phyloP scores from a whole-genome alignment of 163 green algal genomes.

The Chlorella variabilis region DNA sequence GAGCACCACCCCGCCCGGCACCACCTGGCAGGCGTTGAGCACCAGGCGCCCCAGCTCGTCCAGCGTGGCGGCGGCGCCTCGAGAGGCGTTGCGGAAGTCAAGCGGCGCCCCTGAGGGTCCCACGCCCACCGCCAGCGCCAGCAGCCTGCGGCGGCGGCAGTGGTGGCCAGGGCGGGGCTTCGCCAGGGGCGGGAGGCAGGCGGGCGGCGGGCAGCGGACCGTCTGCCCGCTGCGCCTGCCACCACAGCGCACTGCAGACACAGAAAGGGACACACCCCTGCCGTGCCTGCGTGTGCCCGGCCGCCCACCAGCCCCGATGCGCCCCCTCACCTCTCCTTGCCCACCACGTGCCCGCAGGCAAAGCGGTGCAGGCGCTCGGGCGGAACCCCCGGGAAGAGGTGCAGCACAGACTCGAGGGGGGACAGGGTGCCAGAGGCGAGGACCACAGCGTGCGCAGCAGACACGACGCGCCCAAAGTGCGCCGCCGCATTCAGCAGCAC shows the following conservation, averaged over 20 bases:
- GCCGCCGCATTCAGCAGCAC: slow-evolving; percentile 90
- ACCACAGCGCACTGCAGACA: no score
- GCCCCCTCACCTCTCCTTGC: slow-evolving; percentile 40
- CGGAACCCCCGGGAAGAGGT: slow-evolving; percentile 80
- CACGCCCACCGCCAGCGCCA: slow-evolving; percentile 73
- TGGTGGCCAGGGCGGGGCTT: background rate
- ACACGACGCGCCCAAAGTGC: slow-evolving; percentile 78
- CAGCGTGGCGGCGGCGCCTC: slow-evolving; percentile 53
- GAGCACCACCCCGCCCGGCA: slow-evolving; percentile 82
- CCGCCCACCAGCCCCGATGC: no score
- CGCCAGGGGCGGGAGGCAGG: no score
- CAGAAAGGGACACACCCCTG: no score
- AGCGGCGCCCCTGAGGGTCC: slow-evolving; percentile 81
- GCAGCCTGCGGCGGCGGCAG: slow-evolving; percentile 46
- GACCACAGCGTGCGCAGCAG: slow-evolving; percentile 81
- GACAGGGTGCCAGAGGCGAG: slow-evolving; percentile 94
- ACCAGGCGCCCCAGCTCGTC: slow-evolving; percentile 89
- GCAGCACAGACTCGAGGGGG: slow-evolving; percentile 70
- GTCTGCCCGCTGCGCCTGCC: no score
- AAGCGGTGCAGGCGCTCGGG: slow-evolving; percentile 67
- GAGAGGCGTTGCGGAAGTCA: slow-evolving; percentile 72
- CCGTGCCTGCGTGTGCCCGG: no score
- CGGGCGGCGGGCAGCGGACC: no score
- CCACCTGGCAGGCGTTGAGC: slow-evolving; percentile 75
- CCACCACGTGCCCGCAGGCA: slow-evolving; percentile 94